Evolutionary conservation across 495 filamentous ascomycete species (phyloP).

Genomic region (Trichoderma erinaceum): DNA sequence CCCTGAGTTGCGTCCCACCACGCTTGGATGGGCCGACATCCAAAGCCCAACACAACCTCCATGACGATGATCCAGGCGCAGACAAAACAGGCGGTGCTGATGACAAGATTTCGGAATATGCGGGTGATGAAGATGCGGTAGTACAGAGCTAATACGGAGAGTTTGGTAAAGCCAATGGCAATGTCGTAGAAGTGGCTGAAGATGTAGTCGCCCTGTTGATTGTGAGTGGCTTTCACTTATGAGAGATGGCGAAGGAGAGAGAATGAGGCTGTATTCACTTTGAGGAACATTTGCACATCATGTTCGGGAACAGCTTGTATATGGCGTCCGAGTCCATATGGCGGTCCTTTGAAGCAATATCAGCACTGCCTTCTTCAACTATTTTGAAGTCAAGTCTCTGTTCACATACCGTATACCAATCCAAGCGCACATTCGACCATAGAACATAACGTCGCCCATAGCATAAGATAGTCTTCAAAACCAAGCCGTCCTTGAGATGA

Average conservation of each 20-base stretch:
- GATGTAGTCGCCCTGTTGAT: constrained; percentile 25
- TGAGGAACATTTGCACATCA: constrained; percentile 18
- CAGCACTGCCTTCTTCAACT: neutral
- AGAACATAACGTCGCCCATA: constrained; percentile 26
- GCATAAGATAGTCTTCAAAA: constrained; percentile 27
- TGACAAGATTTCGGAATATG: constrained; percentile 19
- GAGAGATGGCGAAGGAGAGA: neutral
- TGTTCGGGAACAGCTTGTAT: constrained; percentile 20
- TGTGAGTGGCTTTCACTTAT: neutral
- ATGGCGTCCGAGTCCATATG: constrained; percentile 26
- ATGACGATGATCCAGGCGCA: constrained; percentile 25
- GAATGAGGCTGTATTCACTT: constrained; percentile 16
- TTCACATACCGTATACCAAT: constrained; percentile 23
- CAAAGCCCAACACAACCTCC: constrained; percentile 25
- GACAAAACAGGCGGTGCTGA: constrained; percentile 20
- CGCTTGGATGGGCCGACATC: constrained; percentile 31
- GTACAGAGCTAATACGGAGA: constrained; percentile 28
- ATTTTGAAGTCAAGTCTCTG: neutral
- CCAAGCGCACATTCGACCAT: constrained; percentile 25
- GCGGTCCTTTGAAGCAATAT: constrained; percentile 19
- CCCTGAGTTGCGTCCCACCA: constrained; percentile 29
- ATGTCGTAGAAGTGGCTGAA: constrained; percentile 30
- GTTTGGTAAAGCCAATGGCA: constrained; percentile 27
- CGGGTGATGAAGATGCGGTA: constrained; percentile 24
- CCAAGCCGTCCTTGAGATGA: constrained; percentile 19